A percentile compares a stretch with the other conserved stretches of the same genome.
These are phyloP conservation scores for Trichoderma erinaceum DNA, from an alignment of 495 filamentous ascomycete genomes.

Conservation along the genomic window DNA sequence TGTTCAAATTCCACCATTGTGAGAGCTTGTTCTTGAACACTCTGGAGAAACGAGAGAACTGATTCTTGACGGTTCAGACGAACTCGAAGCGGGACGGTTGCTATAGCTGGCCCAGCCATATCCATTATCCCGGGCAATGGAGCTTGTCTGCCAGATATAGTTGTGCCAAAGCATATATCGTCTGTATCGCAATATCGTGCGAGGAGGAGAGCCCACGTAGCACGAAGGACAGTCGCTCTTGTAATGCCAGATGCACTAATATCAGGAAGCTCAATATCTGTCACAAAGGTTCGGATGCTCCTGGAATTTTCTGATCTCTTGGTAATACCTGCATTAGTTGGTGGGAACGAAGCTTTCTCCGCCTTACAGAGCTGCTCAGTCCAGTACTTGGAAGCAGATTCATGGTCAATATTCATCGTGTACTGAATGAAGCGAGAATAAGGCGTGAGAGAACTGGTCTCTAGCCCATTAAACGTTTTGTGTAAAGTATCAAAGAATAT, in stretches of 20 bases:
- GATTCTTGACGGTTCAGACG: constrained; percentile 14
- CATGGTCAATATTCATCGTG: not conserved
- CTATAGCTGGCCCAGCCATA: constrained; percentile 49
- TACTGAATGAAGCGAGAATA: constrained; percentile 15
- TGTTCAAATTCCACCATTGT: constrained; percentile 42
- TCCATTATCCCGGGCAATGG: constrained; percentile 39
- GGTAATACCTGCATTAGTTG: constrained; percentile 15
- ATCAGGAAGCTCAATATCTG: not conserved
- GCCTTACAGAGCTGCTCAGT: not conserved
- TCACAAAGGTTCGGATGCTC: not conserved
- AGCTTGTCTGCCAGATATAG: constrained; percentile 43
- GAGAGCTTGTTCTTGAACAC: constrained; percentile 30
- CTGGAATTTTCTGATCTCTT: not conserved
- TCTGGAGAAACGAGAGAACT: constrained; percentile 19
- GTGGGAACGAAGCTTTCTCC: not conserved
- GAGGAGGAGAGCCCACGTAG: constrained; percentile 39
- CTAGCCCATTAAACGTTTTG: not conserved
- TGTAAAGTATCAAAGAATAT: not conserved
- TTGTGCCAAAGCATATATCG: constrained; percentile 43
- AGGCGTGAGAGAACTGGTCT: not conserved
- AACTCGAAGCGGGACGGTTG: constrained; percentile 51
- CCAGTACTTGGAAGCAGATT: constrained; percentile 14
- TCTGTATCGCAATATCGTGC: constrained; percentile 31
- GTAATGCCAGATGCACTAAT: constrained; percentile 22
- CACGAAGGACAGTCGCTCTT: constrained; percentile 40